phyloP scores from a whole-genome alignment of 2,329 filamentous ascomycete genomes.

The Fusarium tanahbumbuense region DNA sequence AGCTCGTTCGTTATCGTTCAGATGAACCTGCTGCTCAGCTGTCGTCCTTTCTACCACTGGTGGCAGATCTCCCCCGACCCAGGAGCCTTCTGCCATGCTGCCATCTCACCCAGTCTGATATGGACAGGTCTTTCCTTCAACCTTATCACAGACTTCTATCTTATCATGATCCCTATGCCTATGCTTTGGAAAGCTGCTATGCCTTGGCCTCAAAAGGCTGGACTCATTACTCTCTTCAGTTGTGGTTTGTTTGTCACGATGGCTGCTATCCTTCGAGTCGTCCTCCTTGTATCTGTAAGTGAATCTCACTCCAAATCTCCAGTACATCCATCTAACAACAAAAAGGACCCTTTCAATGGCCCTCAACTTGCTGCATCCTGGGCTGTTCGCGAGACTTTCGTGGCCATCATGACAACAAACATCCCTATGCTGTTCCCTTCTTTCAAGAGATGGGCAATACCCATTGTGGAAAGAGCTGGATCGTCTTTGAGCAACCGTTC shows the following conservation, averaged over 20 bases:
- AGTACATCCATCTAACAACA: background rate
- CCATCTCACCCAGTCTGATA: slow-evolving; percentile 62
- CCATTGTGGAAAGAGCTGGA: slow-evolving; percentile 40
- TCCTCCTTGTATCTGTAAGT: slow-evolving; percentile 47
- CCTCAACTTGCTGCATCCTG: slow-evolving; percentile 56
- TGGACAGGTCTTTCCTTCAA: slow-evolving; percentile 65
- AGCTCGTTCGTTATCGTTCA: slow-evolving; percentile 62
- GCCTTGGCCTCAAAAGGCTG: slow-evolving; percentile 52
- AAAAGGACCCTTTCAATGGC: slow-evolving; percentile 55
- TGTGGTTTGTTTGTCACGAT: slow-evolving; percentile 56
- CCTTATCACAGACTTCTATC: slow-evolving; percentile 67
- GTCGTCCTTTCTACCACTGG: slow-evolving; percentile 63
- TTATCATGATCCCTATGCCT: slow-evolving; percentile 68
- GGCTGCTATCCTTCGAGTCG: slow-evolving; percentile 53
- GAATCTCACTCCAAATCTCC: background rate
- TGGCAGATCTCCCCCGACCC: slow-evolving; percentile 71
- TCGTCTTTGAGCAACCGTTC: slow-evolving; percentile 39
- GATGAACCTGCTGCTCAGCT: slow-evolving; percentile 63
- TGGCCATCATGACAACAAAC: slow-evolving; percentile 58
- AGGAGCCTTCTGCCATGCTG: slow-evolving; percentile 62
- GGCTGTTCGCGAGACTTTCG: slow-evolving; percentile 58
- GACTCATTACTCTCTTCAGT: slow-evolving; percentile 54
- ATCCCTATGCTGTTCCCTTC: slow-evolving; percentile 60
- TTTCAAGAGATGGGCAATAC: slow-evolving; percentile 52
- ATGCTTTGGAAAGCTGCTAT: slow-evolving; percentile 58